A percentile compares a stretch with the other conserved stretches of the same genome.
phyloP scores from a whole-genome alignment of 306 rosid species.

The Fragaria nilgerrensis region DNA sequence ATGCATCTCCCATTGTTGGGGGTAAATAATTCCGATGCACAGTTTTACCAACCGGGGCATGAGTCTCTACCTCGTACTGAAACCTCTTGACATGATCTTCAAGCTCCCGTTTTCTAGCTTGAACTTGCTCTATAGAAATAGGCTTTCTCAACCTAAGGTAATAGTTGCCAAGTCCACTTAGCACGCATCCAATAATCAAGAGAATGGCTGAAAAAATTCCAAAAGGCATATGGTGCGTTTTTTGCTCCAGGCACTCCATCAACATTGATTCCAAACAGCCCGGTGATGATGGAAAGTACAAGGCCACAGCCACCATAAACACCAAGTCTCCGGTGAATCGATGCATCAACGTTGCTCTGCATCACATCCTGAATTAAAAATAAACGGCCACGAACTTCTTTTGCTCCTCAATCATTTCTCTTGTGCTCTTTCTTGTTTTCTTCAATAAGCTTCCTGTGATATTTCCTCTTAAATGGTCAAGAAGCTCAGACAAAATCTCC shows the following conservation, averaged over 20 bases:
- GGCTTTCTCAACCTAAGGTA: slow-evolving; percentile 79
- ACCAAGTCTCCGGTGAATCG: slow-evolving; percentile 89
- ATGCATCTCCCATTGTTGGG: slow-evolving; percentile 71
- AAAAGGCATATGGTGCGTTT: slow-evolving; percentile 72
- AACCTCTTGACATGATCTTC: slow-evolving; percentile 67
- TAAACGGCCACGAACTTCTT: slow-evolving; percentile 87
- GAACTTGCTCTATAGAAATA: slow-evolving; percentile 47
- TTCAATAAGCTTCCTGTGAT: slow-evolving; percentile 57
- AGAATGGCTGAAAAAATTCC: slow-evolving; percentile 65
- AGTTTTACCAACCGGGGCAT: slow-evolving; percentile 62
- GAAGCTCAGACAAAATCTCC: slow-evolving; percentile 83
- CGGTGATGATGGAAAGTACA: slow-evolving; percentile 71
- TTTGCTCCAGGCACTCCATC: slow-evolving; percentile 81
- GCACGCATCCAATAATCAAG: slow-evolving; percentile 43
- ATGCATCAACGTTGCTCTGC: slow-evolving; percentile 89
- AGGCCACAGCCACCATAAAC: slow-evolving; percentile 85
- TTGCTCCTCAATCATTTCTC: slow-evolving; percentile 95
- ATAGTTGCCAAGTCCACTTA: slow-evolving; percentile 53
- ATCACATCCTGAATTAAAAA: slow-evolving; percentile 91
- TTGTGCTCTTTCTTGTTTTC: slow-evolving; percentile 53
- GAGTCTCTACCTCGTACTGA: slow-evolving; percentile 89
- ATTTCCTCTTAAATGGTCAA: slow-evolving; percentile 72
- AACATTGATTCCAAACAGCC: slow-evolving; percentile 89
- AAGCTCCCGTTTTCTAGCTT: slow-evolving; percentile 73
- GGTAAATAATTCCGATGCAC: slow-evolving; percentile 50